Evolutionary conservation across 345 rosid genomes (phyloP).

Genomic region (Arabidopsis arenosa): DNA sequence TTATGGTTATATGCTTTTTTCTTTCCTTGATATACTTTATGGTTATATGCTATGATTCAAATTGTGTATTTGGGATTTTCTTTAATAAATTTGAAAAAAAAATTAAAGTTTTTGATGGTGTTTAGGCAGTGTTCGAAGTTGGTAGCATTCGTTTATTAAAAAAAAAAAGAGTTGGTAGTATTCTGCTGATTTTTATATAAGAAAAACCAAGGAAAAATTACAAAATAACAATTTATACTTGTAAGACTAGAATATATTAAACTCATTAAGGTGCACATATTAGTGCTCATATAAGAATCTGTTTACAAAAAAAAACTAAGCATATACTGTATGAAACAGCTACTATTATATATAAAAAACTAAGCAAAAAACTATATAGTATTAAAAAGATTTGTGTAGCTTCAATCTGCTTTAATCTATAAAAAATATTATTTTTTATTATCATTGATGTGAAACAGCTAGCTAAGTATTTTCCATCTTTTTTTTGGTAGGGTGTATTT

Average conservation of each 20-base stretch:
- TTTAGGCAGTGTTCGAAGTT: not conserved
- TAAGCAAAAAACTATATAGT: too few relatives aligned
- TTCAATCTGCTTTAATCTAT: not conserved
- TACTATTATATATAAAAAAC: too few relatives aligned
- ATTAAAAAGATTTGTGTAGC: not conserved
- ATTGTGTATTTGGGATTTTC: not conserved
- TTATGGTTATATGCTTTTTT: not conserved
- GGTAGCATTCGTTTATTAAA: not conserved
- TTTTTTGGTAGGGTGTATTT: not conserved
- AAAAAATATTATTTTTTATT: not conserved
- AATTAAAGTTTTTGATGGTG: not conserved
- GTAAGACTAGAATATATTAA: not conserved
- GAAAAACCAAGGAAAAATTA: not conserved
- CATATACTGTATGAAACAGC: not conserved
- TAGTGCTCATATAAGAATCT: not conserved
- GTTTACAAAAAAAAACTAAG: not conserved
- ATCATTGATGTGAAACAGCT: not conserved
- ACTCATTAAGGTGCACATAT: not conserved
- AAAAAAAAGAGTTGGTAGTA: not conserved
- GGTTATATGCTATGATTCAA: not conserved
- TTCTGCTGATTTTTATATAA: not conserved
- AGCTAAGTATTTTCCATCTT: not conserved
- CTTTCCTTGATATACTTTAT: not conserved
- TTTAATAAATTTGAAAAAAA: not conserved
- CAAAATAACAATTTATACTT: not conserved